Conservation (phyloP, 257 asterid genomes). For the Solanum chaucha region DNA sequence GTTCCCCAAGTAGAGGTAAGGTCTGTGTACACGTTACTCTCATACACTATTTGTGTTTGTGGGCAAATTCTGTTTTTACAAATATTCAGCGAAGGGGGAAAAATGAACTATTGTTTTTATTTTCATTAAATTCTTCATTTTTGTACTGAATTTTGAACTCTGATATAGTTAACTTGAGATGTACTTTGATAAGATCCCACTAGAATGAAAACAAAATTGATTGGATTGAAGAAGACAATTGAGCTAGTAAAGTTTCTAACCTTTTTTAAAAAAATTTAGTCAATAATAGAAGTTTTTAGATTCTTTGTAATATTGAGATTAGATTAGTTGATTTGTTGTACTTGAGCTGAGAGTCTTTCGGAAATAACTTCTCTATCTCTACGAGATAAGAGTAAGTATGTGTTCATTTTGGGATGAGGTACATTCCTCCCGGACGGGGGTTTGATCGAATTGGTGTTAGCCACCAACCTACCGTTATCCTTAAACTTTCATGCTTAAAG, state of each 20-base stretch:
- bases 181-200: not conserved
- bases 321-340: not conserved
- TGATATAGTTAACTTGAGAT: not conserved
- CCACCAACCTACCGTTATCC: not conserved
- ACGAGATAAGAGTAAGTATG: not conserved
- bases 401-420: not conserved
- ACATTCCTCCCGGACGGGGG: not conserved
- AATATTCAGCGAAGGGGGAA: not conserved
- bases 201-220: not conserved
- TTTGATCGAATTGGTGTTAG: not conserved
- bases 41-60: not conserved
- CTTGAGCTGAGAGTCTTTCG: not conserved
- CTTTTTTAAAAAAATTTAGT: not conserved
- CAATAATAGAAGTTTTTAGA: not conserved
- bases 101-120: not conserved
- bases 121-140: not conserved
- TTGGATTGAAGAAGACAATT: not conserved
- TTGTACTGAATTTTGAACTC: not conserved
- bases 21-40: not conserved
- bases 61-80: not conserved
- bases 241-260: not conserved
- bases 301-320: not conserved
- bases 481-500: not conserved
- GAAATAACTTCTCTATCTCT: not conserved
- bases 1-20: not conserved